These are phyloP conservation scores for Panellus pusillus DNA, from an alignment of 768 basidiomycete species.

Conservation along the genomic window DNA sequence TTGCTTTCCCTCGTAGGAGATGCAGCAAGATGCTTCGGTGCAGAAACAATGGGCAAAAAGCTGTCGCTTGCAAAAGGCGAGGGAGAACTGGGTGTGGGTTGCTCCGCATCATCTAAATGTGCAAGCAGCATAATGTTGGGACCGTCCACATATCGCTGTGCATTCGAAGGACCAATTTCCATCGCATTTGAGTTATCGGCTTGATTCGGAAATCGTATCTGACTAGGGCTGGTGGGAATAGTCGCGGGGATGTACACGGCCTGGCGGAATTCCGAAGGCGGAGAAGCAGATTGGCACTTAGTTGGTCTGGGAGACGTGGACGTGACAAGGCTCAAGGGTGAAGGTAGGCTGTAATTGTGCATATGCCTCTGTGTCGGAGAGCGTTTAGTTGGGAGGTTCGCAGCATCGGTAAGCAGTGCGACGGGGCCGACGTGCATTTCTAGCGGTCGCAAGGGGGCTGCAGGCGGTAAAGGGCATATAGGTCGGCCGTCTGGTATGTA, in stretches of 20 bases:
- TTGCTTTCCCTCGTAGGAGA: too few species aligned
- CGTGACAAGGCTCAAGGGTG: not conserved
- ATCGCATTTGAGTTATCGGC: not conserved
- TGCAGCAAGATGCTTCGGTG: not conserved
- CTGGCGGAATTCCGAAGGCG: slow-evolving; percentile 16
- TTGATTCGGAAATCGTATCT: not conserved
- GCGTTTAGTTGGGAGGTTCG: not conserved
- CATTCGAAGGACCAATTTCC: too few species aligned
- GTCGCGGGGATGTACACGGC: slow-evolving; percentile 13
- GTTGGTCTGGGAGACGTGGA: slow-evolving; percentile 1
- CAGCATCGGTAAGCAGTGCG: not conserved
- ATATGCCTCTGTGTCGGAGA: slow-evolving; percentile 17
- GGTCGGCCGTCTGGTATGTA: not conserved
- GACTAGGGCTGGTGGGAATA: not conserved
- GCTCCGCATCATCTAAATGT: too few species aligned
- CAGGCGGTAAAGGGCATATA: not conserved
- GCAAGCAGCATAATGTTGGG: too few species aligned
- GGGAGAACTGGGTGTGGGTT: too few species aligned
- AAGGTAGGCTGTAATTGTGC: slow-evolving; percentile 21
- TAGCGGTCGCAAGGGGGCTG: not conserved
- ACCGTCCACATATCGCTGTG: too few species aligned
- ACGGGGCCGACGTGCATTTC: slow-evolving; percentile 1
- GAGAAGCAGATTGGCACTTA: slow-evolving; percentile 15
- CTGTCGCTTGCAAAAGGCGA: too few species aligned
- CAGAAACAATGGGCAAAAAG: not conserved